Base-by-base conservation (phyloP, 140 eudicot genomes). In the Cichorium intybus region DNA sequence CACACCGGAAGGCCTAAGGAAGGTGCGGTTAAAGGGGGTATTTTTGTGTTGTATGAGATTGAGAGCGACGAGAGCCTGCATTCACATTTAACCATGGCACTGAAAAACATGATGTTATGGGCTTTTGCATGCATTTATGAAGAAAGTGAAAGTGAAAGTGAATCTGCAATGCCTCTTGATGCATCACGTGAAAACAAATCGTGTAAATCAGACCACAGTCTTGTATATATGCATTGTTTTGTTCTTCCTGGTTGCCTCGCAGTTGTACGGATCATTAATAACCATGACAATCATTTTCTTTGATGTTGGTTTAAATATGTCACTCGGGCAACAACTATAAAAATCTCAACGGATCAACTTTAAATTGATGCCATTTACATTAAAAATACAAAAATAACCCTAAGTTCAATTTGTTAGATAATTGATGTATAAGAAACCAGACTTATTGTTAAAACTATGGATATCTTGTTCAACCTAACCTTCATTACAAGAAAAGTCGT, bases 31-130 rank as follows among this genome's bases (percentile, higher is more conserved):
- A 52, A 66, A 39, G 71, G 58, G 59, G 56, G 61, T 76, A 76
- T 76, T 56, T 76, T 45, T 75, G 75, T 68, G 66, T 37, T 72
- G 76, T 69, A 39, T 50, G 53, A 45, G 77, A 62, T 31, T 70
- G 90, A 84, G 82, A 77, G 90, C 20, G 87, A 84, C 84, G 61
- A 80, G 50, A 69, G 75, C 67, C 82, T 76, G 71, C 63, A 69
- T 70, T 66, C 58, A 73, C 71, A 73, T 64, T 56, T 77, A 71
- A 67, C 49, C 34, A 45, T 71, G 87, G 91, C 91, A 84, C 91
- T 81, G 91, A 84, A 84, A 84, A 81, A 15, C 85, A 84, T 84
- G 80, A 75, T 58, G 48, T 24, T 60, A 20, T 59, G 64, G 55
- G 50, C 29, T 62, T 71, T 71, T 26, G 64, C 79, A 68, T 49